These are phyloP conservation scores for Neurospora sp. DNA, from an alignment of 2,329 filamentous ascomycete species.

Conservation along the genomic window DNA sequence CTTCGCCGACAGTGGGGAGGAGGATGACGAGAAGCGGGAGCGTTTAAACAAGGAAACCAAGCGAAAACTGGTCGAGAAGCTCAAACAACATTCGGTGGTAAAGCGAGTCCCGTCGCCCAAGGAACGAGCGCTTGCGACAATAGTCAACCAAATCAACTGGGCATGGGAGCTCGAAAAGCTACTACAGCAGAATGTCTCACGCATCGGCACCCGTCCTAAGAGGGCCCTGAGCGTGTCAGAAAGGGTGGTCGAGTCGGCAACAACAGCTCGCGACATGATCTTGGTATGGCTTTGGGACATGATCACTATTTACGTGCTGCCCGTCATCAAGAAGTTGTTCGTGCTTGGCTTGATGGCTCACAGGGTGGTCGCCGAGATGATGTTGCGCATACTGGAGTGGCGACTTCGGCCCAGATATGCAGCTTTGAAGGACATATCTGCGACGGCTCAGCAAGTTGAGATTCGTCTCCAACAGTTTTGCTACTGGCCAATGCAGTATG, in stretches of 20 bases:
- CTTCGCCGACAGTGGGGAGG: constrained; percentile 46
- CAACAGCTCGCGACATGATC: constrained; percentile 69
- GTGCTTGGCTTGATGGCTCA: constrained; percentile 71
- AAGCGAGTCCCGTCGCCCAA: constrained; percentile 68
- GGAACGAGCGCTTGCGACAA: constrained; percentile 67
- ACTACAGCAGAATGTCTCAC: constrained; percentile 79
- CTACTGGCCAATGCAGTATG: constrained; percentile 97
- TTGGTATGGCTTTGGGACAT: constrained; percentile 59
- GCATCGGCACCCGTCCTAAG: constrained; percentile 72
- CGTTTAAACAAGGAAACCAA: constrained; percentile 47
- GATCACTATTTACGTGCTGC: constrained; percentile 66
- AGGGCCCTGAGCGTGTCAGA: constrained; percentile 88
- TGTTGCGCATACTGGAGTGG: constrained; percentile 78
- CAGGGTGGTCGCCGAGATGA: constrained; percentile 67
- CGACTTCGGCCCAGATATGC: constrained; percentile 65
- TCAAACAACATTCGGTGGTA: constrained; percentile 78
- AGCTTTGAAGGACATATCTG: constrained; percentile 89
- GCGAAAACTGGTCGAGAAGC: constrained; percentile 66
- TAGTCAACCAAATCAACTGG: constrained; percentile 93
- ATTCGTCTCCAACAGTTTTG: constrained; percentile 96
- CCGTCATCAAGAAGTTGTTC: constrained; percentile 61
- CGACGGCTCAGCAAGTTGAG: constrained; percentile 93
- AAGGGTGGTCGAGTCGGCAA: constrained; percentile 85
- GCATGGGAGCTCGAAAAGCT: constrained; percentile 80
- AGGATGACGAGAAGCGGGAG: constrained; percentile 60